These are phyloP conservation scores for Sordariomycetes sp. DNA, from an alignment of 2,329 filamentous ascomycete genomes.

Conservation along the genomic window DNA sequence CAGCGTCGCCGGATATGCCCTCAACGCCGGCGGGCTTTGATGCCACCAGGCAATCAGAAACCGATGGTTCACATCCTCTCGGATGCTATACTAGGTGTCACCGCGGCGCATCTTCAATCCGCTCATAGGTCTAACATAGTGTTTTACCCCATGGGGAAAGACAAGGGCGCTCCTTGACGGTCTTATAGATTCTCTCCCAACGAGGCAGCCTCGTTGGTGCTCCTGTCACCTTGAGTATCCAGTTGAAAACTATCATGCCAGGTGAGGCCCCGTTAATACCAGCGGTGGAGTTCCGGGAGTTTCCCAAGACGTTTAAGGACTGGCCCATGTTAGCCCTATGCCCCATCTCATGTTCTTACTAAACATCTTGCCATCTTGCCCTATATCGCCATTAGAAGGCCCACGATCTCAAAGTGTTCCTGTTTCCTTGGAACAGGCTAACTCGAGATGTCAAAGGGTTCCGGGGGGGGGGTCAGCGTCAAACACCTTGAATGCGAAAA, in stretches of 20 bases:
- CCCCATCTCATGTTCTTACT: too few relatives aligned
- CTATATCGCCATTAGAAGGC: too few relatives aligned
- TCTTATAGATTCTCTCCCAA: conserved; percentile 13
- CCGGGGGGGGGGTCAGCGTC: too few relatives aligned
- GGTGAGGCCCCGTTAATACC: conserved; percentile 8
- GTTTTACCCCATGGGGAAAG: conserved; percentile 23
- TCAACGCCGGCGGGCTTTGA: conserved; percentile 33
- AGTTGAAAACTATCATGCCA: conserved; percentile 8
- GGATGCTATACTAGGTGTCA: conserved; percentile 30
- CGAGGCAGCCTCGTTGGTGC: conserved; percentile 11
- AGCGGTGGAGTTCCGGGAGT: conserved; percentile 8
- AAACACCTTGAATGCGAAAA: too few relatives aligned
- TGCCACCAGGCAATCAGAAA: conserved; percentile 35
- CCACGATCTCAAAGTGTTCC: too few relatives aligned
- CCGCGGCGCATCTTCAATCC: conserved; percentile 35
- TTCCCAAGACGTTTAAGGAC: conserved; percentile 7
- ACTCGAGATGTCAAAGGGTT: too few relatives aligned
- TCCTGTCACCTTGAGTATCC: conserved; percentile 12
- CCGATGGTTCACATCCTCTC: conserved; percentile 34
- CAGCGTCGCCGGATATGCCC: conserved; percentile 30
- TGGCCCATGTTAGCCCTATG: conserved; percentile 51
- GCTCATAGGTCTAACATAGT: conserved; percentile 33
- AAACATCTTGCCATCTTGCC: too few relatives aligned
- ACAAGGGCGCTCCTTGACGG: conserved; percentile 9
- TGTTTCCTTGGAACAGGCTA: too few relatives aligned